Conservation (phyloP, 495 filamentous ascomycete genomes). For the Penicillium subrubescens region DNA sequence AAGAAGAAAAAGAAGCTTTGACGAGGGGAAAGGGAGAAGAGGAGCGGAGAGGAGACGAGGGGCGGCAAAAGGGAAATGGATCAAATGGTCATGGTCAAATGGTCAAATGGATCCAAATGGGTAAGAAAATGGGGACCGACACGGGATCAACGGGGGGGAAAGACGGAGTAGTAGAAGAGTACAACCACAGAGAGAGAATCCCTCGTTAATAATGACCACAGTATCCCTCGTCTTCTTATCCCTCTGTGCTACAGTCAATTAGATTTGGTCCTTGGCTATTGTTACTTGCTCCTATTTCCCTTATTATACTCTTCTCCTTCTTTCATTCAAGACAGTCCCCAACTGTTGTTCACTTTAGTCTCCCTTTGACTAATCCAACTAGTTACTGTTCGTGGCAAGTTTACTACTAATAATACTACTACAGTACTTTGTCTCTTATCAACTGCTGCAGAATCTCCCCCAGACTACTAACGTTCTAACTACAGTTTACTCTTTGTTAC, state of each 20-base stretch:
- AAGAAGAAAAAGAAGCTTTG: not conserved
- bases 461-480: slow-evolving; percentile 8
- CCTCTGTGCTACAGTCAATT: not conserved
- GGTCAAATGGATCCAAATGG: no score
- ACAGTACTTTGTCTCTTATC: no score
- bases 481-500: not conserved
- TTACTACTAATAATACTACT: no score
- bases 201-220: not conserved
- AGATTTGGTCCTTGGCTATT: no score
- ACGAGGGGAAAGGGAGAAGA: slow-evolving; percentile 5
- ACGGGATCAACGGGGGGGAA: slow-evolving; percentile 17
- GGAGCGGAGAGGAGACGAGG: not conserved
- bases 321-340: no score
- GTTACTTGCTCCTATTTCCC: no score
- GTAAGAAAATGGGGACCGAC: not conserved
- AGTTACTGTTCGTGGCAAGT: no score
- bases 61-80: not conserved
- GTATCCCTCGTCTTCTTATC: no score
- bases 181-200: no score
- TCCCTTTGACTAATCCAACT: not conserved
- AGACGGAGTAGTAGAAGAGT: not conserved
- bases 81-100: not conserved
- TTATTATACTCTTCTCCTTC: no score
- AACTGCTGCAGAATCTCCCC: slow-evolving; percentile 13
- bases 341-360: not conserved